Evolutionary conservation across 345 rosid species (phyloP).

Genomic region (Boechera divaricarpa): DNA sequence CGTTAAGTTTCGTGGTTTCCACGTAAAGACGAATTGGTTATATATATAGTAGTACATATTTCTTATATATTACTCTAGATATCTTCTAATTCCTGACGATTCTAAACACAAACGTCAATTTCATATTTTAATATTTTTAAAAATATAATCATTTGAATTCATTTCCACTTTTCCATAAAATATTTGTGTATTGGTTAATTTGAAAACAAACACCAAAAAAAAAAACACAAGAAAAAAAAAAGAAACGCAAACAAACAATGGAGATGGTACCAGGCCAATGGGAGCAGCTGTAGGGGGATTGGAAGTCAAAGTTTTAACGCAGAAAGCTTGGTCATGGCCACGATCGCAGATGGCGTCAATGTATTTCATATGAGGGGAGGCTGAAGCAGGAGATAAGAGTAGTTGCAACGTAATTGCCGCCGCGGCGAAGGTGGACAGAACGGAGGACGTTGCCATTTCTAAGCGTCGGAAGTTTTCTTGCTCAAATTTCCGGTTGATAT

Average conservation of each 20-base stretch:
- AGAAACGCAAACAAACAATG: not conserved
- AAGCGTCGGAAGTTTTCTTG: constrained; percentile 13
- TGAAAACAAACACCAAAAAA: no score
- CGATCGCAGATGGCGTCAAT: constrained; percentile 43
- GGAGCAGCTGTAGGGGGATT: constrained; percentile 39
- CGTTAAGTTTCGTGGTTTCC: not conserved
- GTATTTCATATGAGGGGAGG: constrained; percentile 43
- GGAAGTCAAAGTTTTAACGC: constrained; percentile 35
- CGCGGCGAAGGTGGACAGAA: constrained; percentile 19
- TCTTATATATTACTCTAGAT: no score
- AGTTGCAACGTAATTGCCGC: constrained; percentile 38
- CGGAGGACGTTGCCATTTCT: constrained; percentile 34
- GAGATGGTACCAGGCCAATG: constrained; percentile 25
- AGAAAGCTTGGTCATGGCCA: constrained; percentile 31
- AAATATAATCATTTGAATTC: no score
- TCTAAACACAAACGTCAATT: no score
- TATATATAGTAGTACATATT: no score
- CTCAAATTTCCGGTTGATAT: not conserved
- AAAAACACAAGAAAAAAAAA: no score
- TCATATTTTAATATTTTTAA: no score
- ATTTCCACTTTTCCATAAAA: no score
- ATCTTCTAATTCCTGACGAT: no score
- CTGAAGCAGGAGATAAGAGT: constrained; percentile 26
- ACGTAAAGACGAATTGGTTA: no score
- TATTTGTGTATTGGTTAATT: no score